Conservation (phyloP, 257 asterid genomes). For the Lithospermum erythrorhizon region DNA sequence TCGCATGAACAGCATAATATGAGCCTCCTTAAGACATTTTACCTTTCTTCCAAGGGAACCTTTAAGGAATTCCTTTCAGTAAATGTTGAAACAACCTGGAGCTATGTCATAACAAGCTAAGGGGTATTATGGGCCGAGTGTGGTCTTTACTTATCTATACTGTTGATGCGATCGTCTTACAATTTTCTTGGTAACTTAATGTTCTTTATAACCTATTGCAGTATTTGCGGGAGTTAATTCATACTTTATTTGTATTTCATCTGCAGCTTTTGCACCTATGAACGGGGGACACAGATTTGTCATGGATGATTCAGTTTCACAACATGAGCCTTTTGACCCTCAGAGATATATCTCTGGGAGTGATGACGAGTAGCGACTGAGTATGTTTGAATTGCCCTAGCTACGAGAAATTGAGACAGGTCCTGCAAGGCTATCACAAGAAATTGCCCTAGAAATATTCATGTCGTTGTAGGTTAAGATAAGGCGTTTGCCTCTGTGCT, state of each 20-base stretch:
- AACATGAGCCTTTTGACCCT: conserved; percentile 58
- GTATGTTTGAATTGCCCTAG: too few species aligned
- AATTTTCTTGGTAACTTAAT: neutral
- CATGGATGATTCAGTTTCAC: conserved; percentile 26
- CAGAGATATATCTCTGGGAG: conserved; percentile 65
- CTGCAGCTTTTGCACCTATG: conserved; percentile 92
- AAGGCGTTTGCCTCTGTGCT: too few species aligned
- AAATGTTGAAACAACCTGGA: too few species aligned
- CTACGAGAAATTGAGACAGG: neutral
- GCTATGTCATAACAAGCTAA: too few species aligned
- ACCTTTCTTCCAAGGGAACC: neutral
- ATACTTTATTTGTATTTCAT: conserved; percentile 30
- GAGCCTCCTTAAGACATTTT: neutral
- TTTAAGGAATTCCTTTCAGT: too few species aligned
- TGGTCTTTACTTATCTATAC: too few species aligned
- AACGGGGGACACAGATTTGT: conserved; percentile 32
- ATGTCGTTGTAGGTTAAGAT: too few species aligned
- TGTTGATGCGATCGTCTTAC: neutral
- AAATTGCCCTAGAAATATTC: too few species aligned
- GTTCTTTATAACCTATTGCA: neutral
- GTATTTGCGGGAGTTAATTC: neutral
- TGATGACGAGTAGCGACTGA: conserved; percentile 23
- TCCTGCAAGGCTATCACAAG: too few species aligned
- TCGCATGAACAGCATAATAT: neutral
- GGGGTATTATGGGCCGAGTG: too few species aligned